phyloP scores from a whole-genome alignment of 2,329 filamentous ascomycete species.

The Botrytis medusae region DNA sequence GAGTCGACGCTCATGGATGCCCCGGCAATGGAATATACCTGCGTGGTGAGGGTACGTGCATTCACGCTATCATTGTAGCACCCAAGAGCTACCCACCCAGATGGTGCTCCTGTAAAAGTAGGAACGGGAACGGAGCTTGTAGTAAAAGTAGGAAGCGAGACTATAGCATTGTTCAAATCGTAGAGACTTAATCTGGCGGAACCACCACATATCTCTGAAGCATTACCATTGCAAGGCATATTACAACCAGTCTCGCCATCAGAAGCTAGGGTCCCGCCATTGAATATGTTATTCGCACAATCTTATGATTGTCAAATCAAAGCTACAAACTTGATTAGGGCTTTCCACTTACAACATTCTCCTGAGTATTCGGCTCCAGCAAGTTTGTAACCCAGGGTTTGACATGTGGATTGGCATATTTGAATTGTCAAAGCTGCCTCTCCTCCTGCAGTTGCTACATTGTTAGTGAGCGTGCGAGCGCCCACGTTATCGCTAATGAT shows the following conservation, averaged over 20 bases:
- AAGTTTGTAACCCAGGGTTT: constrained; percentile 40
- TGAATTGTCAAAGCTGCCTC: constrained; percentile 28
- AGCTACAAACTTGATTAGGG: not conserved
- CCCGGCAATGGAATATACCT: constrained; percentile 25
- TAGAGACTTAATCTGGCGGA: constrained; percentile 24
- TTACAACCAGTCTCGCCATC: constrained; percentile 30
- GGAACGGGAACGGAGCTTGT: constrained; percentile 19
- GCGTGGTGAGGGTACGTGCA: constrained; percentile 26
- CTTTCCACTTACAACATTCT: constrained; percentile 43
- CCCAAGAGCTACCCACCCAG: constrained; percentile 29
- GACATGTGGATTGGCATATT: constrained; percentile 32
- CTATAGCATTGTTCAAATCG: constrained; percentile 25
- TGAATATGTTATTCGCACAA: constrained; percentile 23
- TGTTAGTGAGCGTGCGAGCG: constrained; percentile 21
- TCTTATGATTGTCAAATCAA: constrained; percentile 19
- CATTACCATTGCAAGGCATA: constrained; percentile 34
- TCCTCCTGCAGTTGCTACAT: constrained; percentile 25
- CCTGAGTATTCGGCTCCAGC: constrained; percentile 48
- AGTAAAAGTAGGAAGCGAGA: constrained; percentile 16
- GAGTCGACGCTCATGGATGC: constrained; percentile 29
- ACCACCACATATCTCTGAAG: constrained; percentile 33
- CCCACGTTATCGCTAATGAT: constrained; percentile 15
- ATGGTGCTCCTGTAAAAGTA: constrained; percentile 20
- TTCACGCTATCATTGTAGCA: constrained; percentile 32
- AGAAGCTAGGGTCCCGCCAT: constrained; percentile 22